Base-by-base conservation (phyloP, 257 asterid species). In the Solanum sejunctum region DNA sequence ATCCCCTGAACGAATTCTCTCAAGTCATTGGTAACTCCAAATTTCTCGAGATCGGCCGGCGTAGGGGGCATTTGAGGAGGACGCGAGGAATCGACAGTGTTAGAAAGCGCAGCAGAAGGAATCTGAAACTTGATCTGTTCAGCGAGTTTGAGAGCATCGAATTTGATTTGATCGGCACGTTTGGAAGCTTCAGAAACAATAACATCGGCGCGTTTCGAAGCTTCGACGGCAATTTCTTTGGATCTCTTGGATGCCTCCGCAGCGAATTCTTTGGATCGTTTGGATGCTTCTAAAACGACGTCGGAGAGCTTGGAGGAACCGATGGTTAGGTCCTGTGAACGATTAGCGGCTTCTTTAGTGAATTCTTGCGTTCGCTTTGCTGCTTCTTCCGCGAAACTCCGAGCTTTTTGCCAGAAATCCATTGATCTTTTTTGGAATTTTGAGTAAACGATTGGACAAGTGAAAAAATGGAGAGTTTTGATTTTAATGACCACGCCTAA, bases 331-430 rank as follows among this genome's bases (percentile, higher is more conserved):
- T 95, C 97, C 85, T 93, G 95, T n/a, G 98, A 94, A 47, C 91
- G 86, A 66, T 86, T 86, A 55, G 88, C 88, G n/a, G 88, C 85
- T 77, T 87, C 92, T 85, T 85, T 93, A 11, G 97, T 89, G 80
- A 95, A 89, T 88, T 95, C 97, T 85, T 92, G 94, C 20, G 98
- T 93, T 39, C 91, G 92, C 89, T 92, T 93, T 43, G 98, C 97
- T 39, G 98, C 96, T 84, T 92, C 99, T 87, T 94, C 99, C 12
- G 98, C 99, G 84, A 95, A 90, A 88, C 81, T 86, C 72, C 98
- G 92, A 84, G 99, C 98, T 89, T 91, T 88, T 66, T 88, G 94
- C 99, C 99, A 96, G 88, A 96, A 89, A 90, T 96, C 98, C 99
- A 96, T 95, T 69, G 77, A 16, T 0, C 8, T 15, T 26, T 26